These are phyloP conservation scores for Striga hermonthica DNA, from an alignment of 305 asterid genomes.

Conservation along the genomic window DNA sequence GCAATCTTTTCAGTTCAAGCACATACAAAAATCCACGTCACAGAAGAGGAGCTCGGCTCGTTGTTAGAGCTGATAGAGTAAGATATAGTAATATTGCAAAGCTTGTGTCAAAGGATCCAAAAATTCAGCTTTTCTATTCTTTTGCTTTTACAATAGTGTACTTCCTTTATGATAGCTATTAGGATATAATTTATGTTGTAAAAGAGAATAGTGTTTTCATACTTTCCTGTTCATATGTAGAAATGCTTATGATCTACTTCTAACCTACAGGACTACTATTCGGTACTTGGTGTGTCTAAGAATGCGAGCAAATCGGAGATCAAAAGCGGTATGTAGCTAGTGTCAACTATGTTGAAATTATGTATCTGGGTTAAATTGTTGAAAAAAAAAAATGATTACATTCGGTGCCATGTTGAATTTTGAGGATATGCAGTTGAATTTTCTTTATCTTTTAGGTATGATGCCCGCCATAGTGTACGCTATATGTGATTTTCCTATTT, in stretches of 20 bases:
- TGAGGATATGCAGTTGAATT: background rate
- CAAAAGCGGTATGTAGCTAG: slow-evolving; percentile 63
- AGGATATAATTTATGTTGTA: no score
- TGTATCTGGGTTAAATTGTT: slow-evolving; percentile 23
- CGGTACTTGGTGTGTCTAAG: slow-evolving; percentile 89
- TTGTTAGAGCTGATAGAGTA: slow-evolving; percentile 87
- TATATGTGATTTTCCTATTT: background rate
- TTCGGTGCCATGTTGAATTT: background rate
- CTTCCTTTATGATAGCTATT: no score
- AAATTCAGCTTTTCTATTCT: no score
- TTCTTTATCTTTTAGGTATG: background rate
- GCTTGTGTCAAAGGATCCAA: no score
- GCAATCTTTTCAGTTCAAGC: slow-evolving; percentile 51
- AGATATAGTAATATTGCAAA: slow-evolving; percentile 11
- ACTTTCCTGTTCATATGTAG: slow-evolving; percentile 3
- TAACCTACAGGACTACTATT: slow-evolving; percentile 69
- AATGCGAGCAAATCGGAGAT: slow-evolving; percentile 80
- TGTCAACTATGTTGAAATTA: slow-evolving; percentile 6
- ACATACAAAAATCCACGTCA: slow-evolving; percentile 39
- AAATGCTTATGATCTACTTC: slow-evolving; percentile 25
- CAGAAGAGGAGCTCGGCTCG: slow-evolving; percentile 56
- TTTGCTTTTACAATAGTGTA: no score
- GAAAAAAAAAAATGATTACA: background rate
- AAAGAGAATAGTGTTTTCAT: no score
- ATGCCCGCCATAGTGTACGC: background rate